Percentiles rank a stretch among this genome's conserved stretches.
These are phyloP conservation scores for Russula ochroleuca DNA, from an alignment of 768 basidiomycete species.

Conservation along the genomic window DNA sequence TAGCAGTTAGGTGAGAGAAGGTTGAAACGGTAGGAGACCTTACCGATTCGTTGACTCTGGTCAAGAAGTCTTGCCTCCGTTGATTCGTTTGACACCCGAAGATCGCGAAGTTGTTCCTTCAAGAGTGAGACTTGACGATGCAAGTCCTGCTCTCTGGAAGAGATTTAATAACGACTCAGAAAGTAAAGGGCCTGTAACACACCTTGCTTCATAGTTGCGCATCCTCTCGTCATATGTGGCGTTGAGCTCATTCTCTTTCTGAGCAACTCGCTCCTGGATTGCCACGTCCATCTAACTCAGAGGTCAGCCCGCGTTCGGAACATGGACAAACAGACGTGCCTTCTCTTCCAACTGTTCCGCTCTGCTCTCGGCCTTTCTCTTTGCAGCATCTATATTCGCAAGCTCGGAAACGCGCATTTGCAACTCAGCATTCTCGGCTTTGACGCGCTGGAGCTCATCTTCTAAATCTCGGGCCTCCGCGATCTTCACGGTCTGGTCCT, in stretches of 20 bases:
- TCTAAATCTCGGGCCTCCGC: constrained; percentile 78
- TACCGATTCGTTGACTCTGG: constrained; percentile 87
- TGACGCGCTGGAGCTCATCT: constrained; percentile 62
- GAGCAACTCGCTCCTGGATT: constrained; percentile 81
- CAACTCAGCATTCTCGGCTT: constrained; percentile 80
- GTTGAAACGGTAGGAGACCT: constrained; percentile 5
- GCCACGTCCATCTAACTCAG: constrained; percentile 81
- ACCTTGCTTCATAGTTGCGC: constrained; percentile 95
- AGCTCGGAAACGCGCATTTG: constrained; percentile 66
- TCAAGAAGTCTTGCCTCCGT: constrained; percentile 91
- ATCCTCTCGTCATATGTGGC: constrained; percentile 96
- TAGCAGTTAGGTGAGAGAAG: background rate
- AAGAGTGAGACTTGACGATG: constrained; percentile 87
- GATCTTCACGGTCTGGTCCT: constrained; percentile 93
- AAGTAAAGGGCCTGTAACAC: constrained; percentile 28
- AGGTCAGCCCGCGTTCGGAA: background rate
- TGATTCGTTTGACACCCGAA: constrained; percentile 86
- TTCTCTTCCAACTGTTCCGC: constrained; percentile 80
- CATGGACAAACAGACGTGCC: constrained; percentile 40
- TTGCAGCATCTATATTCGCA: constrained; percentile 56
- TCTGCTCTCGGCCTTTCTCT: constrained; percentile 69
- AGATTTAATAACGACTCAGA: background rate
- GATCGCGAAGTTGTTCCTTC: constrained; percentile 83
- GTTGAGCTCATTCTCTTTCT: constrained; percentile 95
- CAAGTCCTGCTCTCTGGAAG: constrained; percentile 79